Base-by-base conservation (phyloP, 768 basidiomycete species). In the Lactarius hengduanensis region DNA sequence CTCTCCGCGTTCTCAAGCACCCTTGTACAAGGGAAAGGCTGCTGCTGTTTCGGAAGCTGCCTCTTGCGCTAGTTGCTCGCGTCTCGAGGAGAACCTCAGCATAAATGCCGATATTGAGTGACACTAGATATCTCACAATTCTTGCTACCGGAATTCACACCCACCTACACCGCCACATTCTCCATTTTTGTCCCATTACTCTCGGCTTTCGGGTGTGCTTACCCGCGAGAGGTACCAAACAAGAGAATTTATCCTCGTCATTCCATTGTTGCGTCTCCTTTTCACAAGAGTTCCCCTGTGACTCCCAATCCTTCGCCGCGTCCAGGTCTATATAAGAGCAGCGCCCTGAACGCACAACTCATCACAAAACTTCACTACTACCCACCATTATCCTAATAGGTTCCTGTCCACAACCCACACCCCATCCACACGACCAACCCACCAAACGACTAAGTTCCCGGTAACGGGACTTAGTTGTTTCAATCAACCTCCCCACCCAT, bases 391-490 rank as follows among this genome's bases (percentile, higher is more conserved):
- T 56, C 55, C 6, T 32, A 56, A 20, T 10, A 55, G 18, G 20
- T 18, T n/a, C 7, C 16, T 56, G 15, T 8, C 4, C 18, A n/a
- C 45, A 15, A 36, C 20, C 10, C 20, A 32, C 13, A 50, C 22
- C 22, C 22, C 26, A 36, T 18, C 18, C 43, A 34, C 8, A 9
- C 45, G n/a, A 22, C 11, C 30, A 28, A 47, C 13, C 59, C 15
- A 50, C 32, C 11, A 6, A 53, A 34, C 55, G 34, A 63, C 55
- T 34, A 22, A 45, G 62, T 36, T 10, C 55, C 62, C 41, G 45
- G 34, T 34, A 26, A 3, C 62, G 62, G 62, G 4, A 3, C 62
- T 47, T 36, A 36, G 62, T 63, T 63, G 62, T n/a, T 16, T 32
- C 18, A 4, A 50, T 22, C 54, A 30, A 34, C 1, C 62, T 10